A percentile compares a stretch with the other conserved stretches of the same genome.
phyloP scores from a whole-genome alignment of 2,329 filamentous ascomycete species.

The Trichoderma afroharzianum region DNA sequence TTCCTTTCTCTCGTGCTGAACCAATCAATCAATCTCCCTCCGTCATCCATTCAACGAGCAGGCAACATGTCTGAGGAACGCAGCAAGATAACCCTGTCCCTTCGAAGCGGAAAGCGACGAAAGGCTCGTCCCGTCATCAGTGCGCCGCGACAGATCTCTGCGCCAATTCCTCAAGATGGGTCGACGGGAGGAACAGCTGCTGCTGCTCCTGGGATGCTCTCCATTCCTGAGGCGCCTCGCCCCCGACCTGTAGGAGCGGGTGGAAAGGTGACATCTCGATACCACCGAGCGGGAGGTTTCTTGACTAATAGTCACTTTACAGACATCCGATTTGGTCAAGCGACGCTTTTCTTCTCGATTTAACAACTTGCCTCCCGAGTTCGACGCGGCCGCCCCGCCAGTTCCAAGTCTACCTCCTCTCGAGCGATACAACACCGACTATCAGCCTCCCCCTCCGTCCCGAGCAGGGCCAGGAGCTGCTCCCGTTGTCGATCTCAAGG shows the following conservation, averaged over 20 bases:
- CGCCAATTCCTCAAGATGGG: slow-evolving; percentile 53
- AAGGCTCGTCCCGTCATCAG: slow-evolving; percentile 60
- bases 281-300: not conserved
- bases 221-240: slow-evolving; percentile 30
- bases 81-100: slow-evolving; percentile 52
- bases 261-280: slow-evolving; percentile 48
- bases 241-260: slow-evolving; percentile 47
- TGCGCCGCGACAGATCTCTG: slow-evolving; percentile 60
- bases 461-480: slow-evolving; percentile 50
- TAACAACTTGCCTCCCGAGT: slow-evolving; percentile 69
- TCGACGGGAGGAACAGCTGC: slow-evolving; percentile 20
- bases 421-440: slow-evolving; percentile 54
- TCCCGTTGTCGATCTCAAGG: slow-evolving; percentile 70
- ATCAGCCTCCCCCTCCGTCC: slow-evolving; percentile 53
- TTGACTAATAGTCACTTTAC: not conserved
- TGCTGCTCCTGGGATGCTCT: not conserved
- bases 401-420: slow-evolving; percentile 60
- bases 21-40: not conserved
- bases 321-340: slow-evolving; percentile 84
- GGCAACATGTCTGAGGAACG: slow-evolving; percentile 58
- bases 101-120: slow-evolving; percentile 58
- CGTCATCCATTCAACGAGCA: not conserved
- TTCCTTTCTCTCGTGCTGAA: not conserved
- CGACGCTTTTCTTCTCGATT: slow-evolving; percentile 91
- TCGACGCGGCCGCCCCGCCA: slow-evolving; percentile 64